These are phyloP conservation scores for Tolypocladium pustulatum DNA, from an alignment of 2,329 filamentous ascomycete species.

Conservation along the genomic window DNA sequence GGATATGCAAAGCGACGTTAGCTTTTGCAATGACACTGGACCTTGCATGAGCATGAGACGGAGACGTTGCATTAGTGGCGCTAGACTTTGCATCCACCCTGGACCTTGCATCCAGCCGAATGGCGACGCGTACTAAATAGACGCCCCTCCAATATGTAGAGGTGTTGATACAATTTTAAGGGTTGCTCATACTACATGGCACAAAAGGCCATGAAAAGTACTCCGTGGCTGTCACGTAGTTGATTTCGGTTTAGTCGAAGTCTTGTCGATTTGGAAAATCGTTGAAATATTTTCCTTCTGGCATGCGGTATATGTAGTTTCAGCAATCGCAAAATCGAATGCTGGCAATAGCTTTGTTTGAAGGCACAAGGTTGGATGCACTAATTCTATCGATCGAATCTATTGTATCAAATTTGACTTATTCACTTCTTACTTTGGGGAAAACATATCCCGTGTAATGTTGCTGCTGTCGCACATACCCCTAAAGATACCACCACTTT, in stretches of 20 bases:
- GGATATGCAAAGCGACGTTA: background rate
- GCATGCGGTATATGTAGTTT: too few relatives aligned
- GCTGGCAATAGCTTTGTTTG: too few relatives aligned
- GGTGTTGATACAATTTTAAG: background rate
- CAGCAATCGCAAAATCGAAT: too few relatives aligned
- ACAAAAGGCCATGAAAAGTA: too few relatives aligned
- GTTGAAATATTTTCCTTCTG: too few relatives aligned
- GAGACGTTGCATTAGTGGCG: background rate
- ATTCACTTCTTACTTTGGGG: background rate
- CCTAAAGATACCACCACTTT: slow-evolving; percentile 67
- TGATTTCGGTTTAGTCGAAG: too few relatives aligned
- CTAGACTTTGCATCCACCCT: background rate
- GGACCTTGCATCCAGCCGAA: background rate
- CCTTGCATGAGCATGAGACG: background rate
- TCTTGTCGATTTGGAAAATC: too few relatives aligned
- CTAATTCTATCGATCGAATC: background rate
- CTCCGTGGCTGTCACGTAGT: too few relatives aligned
- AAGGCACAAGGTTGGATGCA: too few relatives aligned
- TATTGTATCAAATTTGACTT: background rate
- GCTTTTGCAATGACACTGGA: background rate
- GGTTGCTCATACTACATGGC: background rate
- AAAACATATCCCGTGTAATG: slow-evolving; percentile 33
- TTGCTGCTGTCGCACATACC: slow-evolving; percentile 84
- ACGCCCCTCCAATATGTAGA: background rate
- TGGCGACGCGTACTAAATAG: background rate